Percentiles rank a stretch among this genome's conserved stretches.
Evolutionary conservation across 495 filamentous ascomycete species (phyloP).

Genomic region (Xylaria curta): DNA sequence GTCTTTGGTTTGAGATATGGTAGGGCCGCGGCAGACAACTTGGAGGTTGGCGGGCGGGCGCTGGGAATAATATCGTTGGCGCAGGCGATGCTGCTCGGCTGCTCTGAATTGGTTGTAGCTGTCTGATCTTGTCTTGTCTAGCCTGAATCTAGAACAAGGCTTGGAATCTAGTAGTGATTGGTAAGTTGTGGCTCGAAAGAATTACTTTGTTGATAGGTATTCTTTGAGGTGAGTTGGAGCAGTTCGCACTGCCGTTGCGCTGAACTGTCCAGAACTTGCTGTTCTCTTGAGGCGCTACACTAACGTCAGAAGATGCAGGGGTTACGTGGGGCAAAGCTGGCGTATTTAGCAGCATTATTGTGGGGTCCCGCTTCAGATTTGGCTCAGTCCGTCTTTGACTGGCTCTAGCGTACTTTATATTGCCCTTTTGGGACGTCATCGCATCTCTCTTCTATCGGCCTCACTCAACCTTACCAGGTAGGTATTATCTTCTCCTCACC

Average conservation of each 20-base stretch:
- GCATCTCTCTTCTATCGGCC: neutral
- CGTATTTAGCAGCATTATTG: neutral
- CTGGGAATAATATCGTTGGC: conserved; percentile 4
- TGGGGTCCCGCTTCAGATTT: neutral
- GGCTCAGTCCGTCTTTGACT: neutral
- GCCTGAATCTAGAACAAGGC: neutral
- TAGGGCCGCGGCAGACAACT: neutral
- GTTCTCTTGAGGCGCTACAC: neutral
- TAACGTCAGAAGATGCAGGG: neutral
- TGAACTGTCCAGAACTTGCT: neutral
- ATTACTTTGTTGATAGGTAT: neutral
- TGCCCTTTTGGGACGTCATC: conserved; percentile 17
- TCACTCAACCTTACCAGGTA: neutral
- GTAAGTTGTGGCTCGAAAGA: neutral
- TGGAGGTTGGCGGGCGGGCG: neutral
- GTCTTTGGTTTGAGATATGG: conserved; percentile 9
- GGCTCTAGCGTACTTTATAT: neutral
- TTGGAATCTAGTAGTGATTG: neutral
- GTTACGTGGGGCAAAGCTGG: conserved; percentile 9
- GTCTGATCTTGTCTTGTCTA: neutral
- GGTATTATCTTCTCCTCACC: neutral
- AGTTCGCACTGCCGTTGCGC: neutral
- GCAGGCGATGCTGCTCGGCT: neutral
- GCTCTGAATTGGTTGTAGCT: neutral
- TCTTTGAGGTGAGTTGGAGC: conserved; percentile 3